phyloP scores from a whole-genome alignment of 805 yeast species.

The Saccharomycopsis microspora region DNA sequence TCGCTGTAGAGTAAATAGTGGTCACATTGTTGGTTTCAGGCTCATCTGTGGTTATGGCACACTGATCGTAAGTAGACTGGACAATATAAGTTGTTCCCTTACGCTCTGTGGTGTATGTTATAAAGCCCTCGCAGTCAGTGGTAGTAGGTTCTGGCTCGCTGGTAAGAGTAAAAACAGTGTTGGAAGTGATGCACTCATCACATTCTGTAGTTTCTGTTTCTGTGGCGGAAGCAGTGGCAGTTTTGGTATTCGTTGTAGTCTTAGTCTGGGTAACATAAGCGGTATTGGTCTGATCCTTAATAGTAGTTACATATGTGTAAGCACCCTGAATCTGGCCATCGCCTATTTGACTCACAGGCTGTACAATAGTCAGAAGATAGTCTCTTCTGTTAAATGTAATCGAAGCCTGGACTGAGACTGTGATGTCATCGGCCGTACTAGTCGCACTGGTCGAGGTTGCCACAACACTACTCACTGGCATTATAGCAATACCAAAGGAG shows the following conservation, averaged over 20 bases:
- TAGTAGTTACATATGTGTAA: slow-evolving; percentile 17
- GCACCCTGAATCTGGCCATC: slow-evolving; percentile 20
- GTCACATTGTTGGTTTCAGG: not conserved
- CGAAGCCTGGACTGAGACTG: not conserved
- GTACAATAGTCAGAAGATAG: slow-evolving; percentile 20
- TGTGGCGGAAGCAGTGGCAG: slow-evolving; percentile 18
- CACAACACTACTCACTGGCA: slow-evolving; percentile 23
- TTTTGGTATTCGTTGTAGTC: slow-evolving; percentile 9
- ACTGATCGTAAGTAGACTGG: slow-evolving; percentile 5
- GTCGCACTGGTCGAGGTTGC: slow-evolving; percentile 17
- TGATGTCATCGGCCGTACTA: slow-evolving; percentile 15
- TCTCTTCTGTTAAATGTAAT: slow-evolving; percentile 14
- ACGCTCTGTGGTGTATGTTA: slow-evolving; percentile 13
- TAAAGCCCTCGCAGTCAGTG: slow-evolving; percentile 8
- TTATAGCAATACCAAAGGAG: slow-evolving; percentile 32
- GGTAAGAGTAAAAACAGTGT: slow-evolving; percentile 17
- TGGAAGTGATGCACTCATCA: slow-evolving; percentile 10
- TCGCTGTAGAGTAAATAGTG: not conserved
- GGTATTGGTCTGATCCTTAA: slow-evolving; percentile 7
- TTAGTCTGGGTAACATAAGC: slow-evolving; percentile 10
- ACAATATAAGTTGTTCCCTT: slow-evolving; percentile 14
- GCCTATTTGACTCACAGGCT: slow-evolving; percentile 16
- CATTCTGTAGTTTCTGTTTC: slow-evolving; percentile 19
- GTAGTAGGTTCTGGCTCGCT: slow-evolving; percentile 7
- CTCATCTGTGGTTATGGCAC: slow-evolving; percentile 1